A percentile compares a stretch with the other conserved stretches of the same genome.
phyloP scores from a whole-genome alignment of 331 rosid genomes.

The Phaseolus coccineus region DNA sequence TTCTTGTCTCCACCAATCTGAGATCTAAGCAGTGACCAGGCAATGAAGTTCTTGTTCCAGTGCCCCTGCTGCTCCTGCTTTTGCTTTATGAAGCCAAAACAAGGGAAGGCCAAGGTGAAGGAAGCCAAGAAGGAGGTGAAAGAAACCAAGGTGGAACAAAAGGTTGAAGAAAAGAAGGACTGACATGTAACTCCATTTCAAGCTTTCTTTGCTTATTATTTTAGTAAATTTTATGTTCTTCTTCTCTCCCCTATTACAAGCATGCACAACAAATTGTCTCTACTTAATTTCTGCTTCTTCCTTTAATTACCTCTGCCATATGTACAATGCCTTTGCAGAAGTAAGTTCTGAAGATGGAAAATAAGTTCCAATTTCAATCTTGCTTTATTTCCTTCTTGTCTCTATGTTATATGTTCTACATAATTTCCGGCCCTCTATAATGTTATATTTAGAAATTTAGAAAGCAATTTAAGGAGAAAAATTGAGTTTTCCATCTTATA shows the following conservation, averaged over 20 bases:
- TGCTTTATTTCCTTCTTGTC: no score
- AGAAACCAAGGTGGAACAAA: constrained; percentile 51
- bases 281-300: constrained; percentile 27
- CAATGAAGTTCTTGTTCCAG: constrained; percentile 94
- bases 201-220: constrained; percentile 15
- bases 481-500: no score
- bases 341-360: constrained; percentile 24
- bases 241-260: constrained; percentile 39
- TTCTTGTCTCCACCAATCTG: constrained; percentile 28
- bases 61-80: constrained; percentile 96
- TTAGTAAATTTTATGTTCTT: background rate
- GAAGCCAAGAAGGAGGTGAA: constrained; percentile 43
- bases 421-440: no score
- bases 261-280: constrained; percentile 29
- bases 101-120: constrained; percentile 57
- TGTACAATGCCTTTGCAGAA: constrained; percentile 43
- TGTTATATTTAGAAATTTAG: no score
- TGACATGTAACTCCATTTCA: constrained; percentile 40
- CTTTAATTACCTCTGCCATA: background rate
- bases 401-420: no score
- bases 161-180: constrained; percentile 52
- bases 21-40: constrained; percentile 36
- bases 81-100: constrained; percentile 94
- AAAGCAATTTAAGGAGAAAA: no score
- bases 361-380: background rate